Percentiles rank a stretch among this genome's conserved stretches.
Evolutionary conservation across 371 early-diverging fungal genomes (phyloP).

Genomic region (Hamiltosporidium tvaerminnensis): DNA sequence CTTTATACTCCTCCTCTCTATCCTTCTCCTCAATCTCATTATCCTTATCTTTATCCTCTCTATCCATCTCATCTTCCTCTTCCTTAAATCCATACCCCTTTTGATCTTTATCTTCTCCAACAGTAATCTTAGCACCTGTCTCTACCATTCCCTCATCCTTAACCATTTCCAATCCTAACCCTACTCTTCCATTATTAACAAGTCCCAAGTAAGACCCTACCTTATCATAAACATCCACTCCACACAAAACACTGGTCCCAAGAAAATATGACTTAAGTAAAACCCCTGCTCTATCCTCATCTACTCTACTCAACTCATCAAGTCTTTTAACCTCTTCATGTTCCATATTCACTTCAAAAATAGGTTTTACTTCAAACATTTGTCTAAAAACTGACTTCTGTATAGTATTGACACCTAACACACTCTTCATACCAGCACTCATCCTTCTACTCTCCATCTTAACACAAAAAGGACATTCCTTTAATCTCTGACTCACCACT

Average conservation of each 20-base stretch:
- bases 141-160: no score
- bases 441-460: not conserved
- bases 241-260: not conserved
- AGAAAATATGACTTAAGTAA: slow-evolving; percentile 22
- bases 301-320: not conserved
- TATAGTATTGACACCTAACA: slow-evolving; percentile 1
- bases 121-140: no score
- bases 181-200: slow-evolving; percentile 3
- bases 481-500: not conserved
- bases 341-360: slow-evolving; percentile 5
- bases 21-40: no score
- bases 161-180: slow-evolving; percentile 8
- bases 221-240: not conserved
- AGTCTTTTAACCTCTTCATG: slow-evolving; percentile 3
- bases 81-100: no score
- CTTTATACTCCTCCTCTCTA: no score
- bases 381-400: not conserved
- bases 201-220: not conserved
- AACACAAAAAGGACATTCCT: slow-evolving; percentile 1
- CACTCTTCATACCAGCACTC: not conserved
- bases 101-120: no score
- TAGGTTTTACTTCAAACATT: not conserved
- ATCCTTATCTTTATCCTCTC: no score
- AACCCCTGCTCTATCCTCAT: not conserved
- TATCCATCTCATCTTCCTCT: no score